phyloP scores from a whole-genome alignment of 2,329 filamentous ascomycete genomes.

The Fusarium siculi region DNA sequence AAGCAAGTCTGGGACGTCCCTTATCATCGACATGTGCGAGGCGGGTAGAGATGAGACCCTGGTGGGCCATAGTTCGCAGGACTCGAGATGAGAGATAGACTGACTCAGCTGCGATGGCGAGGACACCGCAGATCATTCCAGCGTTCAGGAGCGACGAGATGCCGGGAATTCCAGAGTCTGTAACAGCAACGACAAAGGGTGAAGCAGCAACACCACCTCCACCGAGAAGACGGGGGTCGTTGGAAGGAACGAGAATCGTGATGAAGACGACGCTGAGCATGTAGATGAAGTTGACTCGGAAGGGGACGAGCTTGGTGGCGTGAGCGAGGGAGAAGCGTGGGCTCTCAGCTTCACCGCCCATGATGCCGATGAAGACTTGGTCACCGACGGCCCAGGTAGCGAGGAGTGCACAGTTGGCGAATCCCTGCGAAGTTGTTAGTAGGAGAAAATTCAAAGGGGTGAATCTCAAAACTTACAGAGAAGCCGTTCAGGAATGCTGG shows the following conservation, averaged over 20 bases:
- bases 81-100: conserved; percentile 28
- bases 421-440: conserved; percentile 8
- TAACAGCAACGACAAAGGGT: conserved; percentile 30
- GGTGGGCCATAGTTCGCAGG: conserved; percentile 29
- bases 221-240: conserved; percentile 27
- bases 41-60: background rate
- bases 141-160: conserved; percentile 31
- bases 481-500: conserved; percentile 28
- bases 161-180: conserved; percentile 23
- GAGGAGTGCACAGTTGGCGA: conserved; percentile 31
- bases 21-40: conserved; percentile 14
- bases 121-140: conserved; percentile 34
- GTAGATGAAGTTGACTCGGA: conserved; percentile 35
- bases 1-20: conserved; percentile 24
- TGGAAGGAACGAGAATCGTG: conserved; percentile 24
- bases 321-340: conserved; percentile 32
- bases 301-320: conserved; percentile 34
- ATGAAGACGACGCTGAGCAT: conserved; percentile 36
- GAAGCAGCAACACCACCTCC: conserved; percentile 26
- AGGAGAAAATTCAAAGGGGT: fast-evolving
- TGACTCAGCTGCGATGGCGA: conserved; percentile 29
- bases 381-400: conserved; percentile 38
- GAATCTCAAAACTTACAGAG: background rate
- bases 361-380: conserved; percentile 40
- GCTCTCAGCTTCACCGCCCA: conserved; percentile 34